These are phyloP conservation scores for Lichtheimia corymbifera DNA, from an alignment of 371 early-diverging fungal species.

Conservation along the genomic window DNA sequence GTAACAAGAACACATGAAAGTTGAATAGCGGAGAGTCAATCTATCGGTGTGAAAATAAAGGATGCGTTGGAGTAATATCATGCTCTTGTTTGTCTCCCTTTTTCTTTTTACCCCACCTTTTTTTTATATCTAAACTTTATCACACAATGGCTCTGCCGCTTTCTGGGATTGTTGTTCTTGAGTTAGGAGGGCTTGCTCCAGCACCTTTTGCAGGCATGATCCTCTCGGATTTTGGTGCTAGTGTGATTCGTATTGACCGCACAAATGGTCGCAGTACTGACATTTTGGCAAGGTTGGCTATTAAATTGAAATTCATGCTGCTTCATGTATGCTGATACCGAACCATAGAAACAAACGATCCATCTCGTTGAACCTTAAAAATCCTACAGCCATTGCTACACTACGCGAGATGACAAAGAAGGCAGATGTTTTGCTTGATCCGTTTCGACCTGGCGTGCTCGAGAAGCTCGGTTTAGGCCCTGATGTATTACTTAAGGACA, in stretches of 20 bases:
- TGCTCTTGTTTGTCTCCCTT: not conserved
- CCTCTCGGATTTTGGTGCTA: conserved; percentile 76
- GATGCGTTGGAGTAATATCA: no score
- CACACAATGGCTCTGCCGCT: conserved; percentile 37
- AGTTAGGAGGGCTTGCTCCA: conserved; percentile 78
- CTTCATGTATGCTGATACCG: not conserved
- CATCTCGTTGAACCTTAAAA: conserved; percentile 67
- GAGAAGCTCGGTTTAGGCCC: conserved; percentile 75
- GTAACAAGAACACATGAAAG: not conserved
- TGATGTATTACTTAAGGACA: conserved; percentile 50
- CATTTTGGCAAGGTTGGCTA: conserved; percentile 49
- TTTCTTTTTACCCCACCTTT: not conserved
- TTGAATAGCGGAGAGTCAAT: not conserved
- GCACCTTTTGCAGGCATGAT: conserved; percentile 75
- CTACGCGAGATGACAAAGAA: conserved; percentile 45
- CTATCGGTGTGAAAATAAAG: not conserved
- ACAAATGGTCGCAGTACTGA: conserved; percentile 42
- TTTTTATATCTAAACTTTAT: not conserved
- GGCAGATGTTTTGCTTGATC: conserved; percentile 76
- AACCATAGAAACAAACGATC: conserved; percentile 65
- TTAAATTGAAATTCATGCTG: not conserved
- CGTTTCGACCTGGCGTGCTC: conserved; percentile 79
- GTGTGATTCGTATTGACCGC: conserved; percentile 75
- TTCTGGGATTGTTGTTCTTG: conserved; percentile 61
- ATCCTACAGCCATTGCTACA: conserved; percentile 47